These are phyloP conservation scores for Spathaspora arborariae DNA, from an alignment of 805 yeast species.

Conservation along the genomic window DNA sequence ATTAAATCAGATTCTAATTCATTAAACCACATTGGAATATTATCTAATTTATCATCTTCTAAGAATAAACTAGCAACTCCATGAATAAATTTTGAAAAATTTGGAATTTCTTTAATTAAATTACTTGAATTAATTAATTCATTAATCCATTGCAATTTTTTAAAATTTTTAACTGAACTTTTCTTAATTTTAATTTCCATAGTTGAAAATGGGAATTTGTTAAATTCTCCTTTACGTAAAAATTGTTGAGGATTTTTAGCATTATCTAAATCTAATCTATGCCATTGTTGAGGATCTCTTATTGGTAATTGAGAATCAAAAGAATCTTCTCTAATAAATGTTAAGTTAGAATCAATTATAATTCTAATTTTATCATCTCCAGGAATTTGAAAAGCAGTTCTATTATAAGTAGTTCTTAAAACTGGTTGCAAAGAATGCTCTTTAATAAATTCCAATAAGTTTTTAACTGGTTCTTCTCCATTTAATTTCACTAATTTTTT, in stretches of 20 bases:
- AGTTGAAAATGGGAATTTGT: conserved; percentile 80
- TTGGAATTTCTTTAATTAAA: conserved; percentile 89
- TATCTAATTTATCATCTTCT: conserved; percentile 87
- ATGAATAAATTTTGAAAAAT: conserved; percentile 88
- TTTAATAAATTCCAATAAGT: conserved; percentile 57
- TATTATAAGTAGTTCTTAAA: conserved; percentile 77
- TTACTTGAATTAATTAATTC: conserved; percentile 74
- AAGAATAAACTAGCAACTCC: conserved; percentile 85
- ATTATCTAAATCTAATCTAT: conserved; percentile 83
- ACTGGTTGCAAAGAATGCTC: conserved; percentile 76
- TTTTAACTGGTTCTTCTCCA: conserved; percentile 46
- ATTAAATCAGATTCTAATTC: conserved; percentile 68
- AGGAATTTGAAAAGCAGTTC: conserved; percentile 97
- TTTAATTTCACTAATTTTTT: conserved; percentile 58
- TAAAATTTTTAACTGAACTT: conserved; percentile 29
- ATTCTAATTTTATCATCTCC: conserved; percentile 93
- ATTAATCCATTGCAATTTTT: conserved; percentile 71
- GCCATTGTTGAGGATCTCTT: conserved; percentile 88
- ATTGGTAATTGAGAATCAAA: conserved; percentile 83
- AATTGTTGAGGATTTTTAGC: conserved; percentile 65
- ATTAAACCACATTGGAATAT: conserved; percentile 91
- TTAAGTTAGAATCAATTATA: conserved; percentile 82
- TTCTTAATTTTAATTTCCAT: conserved; percentile 73
- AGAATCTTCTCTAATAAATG: conserved; percentile 86
- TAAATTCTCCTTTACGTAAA: conserved; percentile 80